Evolutionary conservation across 2,329 filamentous ascomycete species (phyloP), one percentile per base, ranked within the genome.

Genomic region (Claviceps pazoutovae): DNA sequence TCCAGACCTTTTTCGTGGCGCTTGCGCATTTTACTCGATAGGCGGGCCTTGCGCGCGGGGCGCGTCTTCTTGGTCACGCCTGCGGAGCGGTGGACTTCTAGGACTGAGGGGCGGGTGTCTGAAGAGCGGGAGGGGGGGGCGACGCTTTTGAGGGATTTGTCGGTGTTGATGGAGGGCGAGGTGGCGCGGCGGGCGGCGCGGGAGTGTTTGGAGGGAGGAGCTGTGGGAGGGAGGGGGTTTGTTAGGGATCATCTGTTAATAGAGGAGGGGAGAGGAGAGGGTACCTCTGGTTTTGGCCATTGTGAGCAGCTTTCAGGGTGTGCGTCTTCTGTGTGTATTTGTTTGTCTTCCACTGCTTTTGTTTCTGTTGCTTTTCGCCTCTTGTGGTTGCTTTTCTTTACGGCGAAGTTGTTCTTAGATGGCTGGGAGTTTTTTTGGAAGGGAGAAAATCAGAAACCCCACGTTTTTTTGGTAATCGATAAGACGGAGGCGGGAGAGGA

Each of bases 151-250:
- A 86, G 72, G 6, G 82, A 84, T 68, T 86, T 86, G 73, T 87
- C 83, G 44, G 79, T 78, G 67, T 86, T 70, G 66, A 87, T 82
- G 60, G 80, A 74, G 26, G 84, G 83, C 4, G 83, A 85, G 16
- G 80, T 79, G 46, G 83, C 85, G 16, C 86, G 81, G 62, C 85
- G 79, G 42, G 84, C 84, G 53, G 84, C 84, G 57, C 86, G 83
- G 50, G 86, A 90, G 70, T 83, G 84, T 53, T 80, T 67, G 4
- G 84, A 86, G 41, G 74, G 72, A 51, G 71, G 82, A 86, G 62
- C 11, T 41, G 4, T 17, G 14, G 21, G 21, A 14, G 11, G 11
- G 16, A 5, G 16, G 9, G 34, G 2, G 8, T 26, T 17, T 13
- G 30, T 26, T 19, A 41, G 9, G n/a, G n/a, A 26, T 13, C 34